Percentiles rank a stretch among this genome's conserved stretches.
These are phyloP conservation scores for Immersiporthe knoxdaviesiana DNA, from an alignment of 2,329 filamentous ascomycete species.

Conservation along the genomic window DNA sequence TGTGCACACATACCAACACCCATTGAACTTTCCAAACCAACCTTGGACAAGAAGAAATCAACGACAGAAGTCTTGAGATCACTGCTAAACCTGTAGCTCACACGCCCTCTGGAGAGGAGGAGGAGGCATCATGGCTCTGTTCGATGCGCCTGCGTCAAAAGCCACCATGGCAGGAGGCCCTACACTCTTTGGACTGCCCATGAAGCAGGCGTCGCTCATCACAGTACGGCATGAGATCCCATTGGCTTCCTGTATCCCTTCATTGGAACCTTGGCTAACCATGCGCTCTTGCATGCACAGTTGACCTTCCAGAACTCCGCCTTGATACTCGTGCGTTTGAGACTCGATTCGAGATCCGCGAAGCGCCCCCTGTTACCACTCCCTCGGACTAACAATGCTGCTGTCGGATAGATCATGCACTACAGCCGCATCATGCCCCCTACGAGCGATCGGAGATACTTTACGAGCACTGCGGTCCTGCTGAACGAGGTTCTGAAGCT, in stretches of 20 bases:
- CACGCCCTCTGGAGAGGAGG: background rate
- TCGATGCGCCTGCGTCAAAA: constrained; percentile 42
- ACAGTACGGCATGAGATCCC: constrained; percentile 52
- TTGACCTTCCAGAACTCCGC: constrained; percentile 81
- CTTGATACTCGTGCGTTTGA: constrained; percentile 65
- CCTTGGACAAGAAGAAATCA: background rate
- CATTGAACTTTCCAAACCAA: background rate
- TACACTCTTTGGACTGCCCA: constrained; percentile 60
- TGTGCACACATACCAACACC: background rate
- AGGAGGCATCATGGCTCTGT: constrained; percentile 44
- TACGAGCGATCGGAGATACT: constrained; percentile 81
- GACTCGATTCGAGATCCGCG: constrained; percentile 14
- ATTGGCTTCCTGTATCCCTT: constrained; percentile 5
- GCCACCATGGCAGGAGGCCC: constrained; percentile 41
- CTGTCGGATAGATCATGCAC: constrained; percentile 73
- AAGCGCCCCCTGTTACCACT: background rate
- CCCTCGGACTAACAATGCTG: constrained; percentile 20
- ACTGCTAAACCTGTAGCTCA: background rate
- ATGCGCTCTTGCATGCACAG: constrained; percentile 46
- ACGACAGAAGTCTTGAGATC: background rate
- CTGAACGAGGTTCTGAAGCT: constrained; percentile 93
- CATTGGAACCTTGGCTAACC: constrained; percentile 31
- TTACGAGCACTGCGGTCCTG: constrained; percentile 91
- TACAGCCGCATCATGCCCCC: constrained; percentile 95
- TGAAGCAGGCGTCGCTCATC: constrained; percentile 70